Conservation (phyloP, 169 alveolate species). For the Cryptosporidium tyzzeri region DNA sequence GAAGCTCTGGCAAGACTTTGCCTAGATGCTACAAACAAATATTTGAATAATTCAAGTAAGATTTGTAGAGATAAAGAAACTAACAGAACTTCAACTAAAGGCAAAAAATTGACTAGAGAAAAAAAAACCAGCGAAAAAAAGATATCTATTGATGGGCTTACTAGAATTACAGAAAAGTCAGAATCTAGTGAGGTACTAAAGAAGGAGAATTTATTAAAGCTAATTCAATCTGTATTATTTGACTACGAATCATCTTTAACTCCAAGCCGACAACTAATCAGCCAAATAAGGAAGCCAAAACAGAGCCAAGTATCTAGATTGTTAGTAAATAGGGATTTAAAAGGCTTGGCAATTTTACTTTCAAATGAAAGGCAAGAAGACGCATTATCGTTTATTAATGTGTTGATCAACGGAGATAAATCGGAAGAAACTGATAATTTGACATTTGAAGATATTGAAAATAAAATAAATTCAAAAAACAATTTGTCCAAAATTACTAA, state of each 20-base stretch:
- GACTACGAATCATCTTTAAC: slow-evolving; percentile 21
- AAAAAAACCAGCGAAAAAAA: not conserved
- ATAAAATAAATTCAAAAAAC: not conserved
- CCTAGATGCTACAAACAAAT: not conserved
- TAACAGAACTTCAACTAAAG: not conserved
- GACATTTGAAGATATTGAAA: slow-evolving; percentile 7
- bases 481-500: not conserved
- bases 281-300: slow-evolving; percentile 51
- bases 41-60: not conserved
- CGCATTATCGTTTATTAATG: slow-evolving; percentile 31
- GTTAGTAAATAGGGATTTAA: not conserved
- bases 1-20: slow-evolving; percentile 43
- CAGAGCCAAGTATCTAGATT: slow-evolving; percentile 9
- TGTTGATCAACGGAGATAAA: slow-evolving; percentile 7
- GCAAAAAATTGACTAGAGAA: not conserved
- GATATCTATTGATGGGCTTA: no score
- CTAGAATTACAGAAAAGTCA: not conserved
- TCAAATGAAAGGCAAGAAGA: slow-evolving; percentile 24
- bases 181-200: not conserved
- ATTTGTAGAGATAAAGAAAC: not conserved
- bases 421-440: not conserved
- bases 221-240: not conserved
- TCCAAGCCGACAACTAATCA: not conserved
- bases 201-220: not conserved
- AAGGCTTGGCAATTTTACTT: slow-evolving; percentile 28